Evolutionary conservation across 2,329 filamentous ascomycete genomes (phyloP).

Genomic region (Delphinella strobiligena): DNA sequence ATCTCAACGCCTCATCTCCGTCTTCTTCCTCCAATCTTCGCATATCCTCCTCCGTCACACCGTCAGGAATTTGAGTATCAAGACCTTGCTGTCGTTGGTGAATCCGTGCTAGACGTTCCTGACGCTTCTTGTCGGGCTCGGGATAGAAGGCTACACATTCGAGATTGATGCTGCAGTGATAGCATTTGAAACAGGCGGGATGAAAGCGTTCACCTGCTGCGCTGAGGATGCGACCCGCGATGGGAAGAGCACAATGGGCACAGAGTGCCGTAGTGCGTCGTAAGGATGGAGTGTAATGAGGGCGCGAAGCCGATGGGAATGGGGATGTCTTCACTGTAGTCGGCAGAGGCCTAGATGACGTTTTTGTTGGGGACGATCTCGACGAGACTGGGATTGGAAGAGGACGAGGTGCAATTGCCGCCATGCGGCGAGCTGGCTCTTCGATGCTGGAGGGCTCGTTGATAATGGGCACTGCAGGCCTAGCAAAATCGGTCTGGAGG

Average conservation of each 20-base stretch:
- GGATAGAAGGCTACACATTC: slow-evolving; percentile 95
- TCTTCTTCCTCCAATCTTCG: slow-evolving; percentile 33
- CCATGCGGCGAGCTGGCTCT: slow-evolving; percentile 16
- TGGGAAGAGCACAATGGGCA: slow-evolving; percentile 70
- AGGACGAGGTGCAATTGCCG: slow-evolving; percentile 10
- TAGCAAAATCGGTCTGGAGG: slow-evolving; percentile 5
- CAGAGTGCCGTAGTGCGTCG: slow-evolving; percentile 59
- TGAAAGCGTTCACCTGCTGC: slow-evolving; percentile 78
- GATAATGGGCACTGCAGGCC: slow-evolving; percentile 12
- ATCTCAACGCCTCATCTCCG: slow-evolving; percentile 61
- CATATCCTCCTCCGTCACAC: slow-evolving; percentile 44
- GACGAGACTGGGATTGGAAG: slow-evolving; percentile 15
- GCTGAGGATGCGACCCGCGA: slow-evolving; percentile 81
- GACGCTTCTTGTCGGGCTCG: slow-evolving; percentile 63
- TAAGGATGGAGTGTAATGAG: slow-evolving; percentile 32
- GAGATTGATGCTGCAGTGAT: slow-evolving; percentile 72
- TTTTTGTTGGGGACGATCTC: slow-evolving; percentile 8
- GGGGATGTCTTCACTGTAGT: slow-evolving; percentile 27
- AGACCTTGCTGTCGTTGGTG: slow-evolving; percentile 42
- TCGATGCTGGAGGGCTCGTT: slow-evolving; percentile 7
- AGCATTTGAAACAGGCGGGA: slow-evolving; percentile 84
- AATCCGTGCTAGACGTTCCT: slow-evolving; percentile 63
- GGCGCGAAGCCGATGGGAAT: slow-evolving; percentile 10
- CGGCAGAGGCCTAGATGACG: slow-evolving; percentile 34
- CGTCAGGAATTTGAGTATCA: slow-evolving; percentile 45